Evolutionary conservation across 345 rosid genomes (phyloP).

Genomic region (Euphorbia peplus): DNA sequence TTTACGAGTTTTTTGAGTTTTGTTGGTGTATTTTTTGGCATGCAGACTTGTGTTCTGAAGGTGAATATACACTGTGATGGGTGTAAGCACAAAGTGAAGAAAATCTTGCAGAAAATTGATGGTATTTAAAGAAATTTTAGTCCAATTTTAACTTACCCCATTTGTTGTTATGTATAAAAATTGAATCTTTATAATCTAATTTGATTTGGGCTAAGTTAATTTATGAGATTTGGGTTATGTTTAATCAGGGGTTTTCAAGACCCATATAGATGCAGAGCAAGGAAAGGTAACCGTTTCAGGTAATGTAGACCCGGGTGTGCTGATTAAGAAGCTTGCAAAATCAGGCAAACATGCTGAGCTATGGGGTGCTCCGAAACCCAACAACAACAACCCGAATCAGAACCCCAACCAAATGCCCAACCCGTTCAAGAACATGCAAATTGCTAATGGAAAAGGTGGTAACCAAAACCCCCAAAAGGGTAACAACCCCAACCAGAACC

Average conservation of each 20-base stretch:
- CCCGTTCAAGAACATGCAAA: constrained; percentile 74
- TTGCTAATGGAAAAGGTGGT: constrained; percentile 58
- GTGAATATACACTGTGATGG: constrained; percentile 98
- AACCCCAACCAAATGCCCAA: constrained; percentile 43
- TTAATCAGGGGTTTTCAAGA: constrained; percentile 66
- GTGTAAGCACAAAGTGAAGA: constrained; percentile 85
- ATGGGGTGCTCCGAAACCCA: constrained; percentile 62
- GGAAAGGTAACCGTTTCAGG: constrained; percentile 88
- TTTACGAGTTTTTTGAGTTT: not conserved
- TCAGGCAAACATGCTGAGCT: constrained; percentile 90
- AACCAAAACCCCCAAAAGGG: constrained; percentile 36
- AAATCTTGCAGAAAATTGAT: constrained; percentile 86
- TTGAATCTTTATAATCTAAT: not conserved
- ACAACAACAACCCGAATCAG: constrained; percentile 37
- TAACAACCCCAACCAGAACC: constrained; percentile 16
- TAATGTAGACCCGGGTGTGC: constrained; percentile 57
- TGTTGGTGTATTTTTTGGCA: constrained; percentile 33
- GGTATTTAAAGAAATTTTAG: constrained; percentile 35
- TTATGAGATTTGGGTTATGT: not conserved
- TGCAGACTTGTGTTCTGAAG: constrained; percentile 94
- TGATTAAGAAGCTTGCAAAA: constrained; percentile 84
- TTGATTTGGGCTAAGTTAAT: constrained; percentile 6
- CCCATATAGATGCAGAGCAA: constrained; percentile 69
- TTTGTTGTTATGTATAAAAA: not conserved
- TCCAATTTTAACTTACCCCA: not conserved